Evolutionary conservation across 2,329 filamentous ascomycete genomes (phyloP).

Genomic region (Alternaria panax): DNA sequence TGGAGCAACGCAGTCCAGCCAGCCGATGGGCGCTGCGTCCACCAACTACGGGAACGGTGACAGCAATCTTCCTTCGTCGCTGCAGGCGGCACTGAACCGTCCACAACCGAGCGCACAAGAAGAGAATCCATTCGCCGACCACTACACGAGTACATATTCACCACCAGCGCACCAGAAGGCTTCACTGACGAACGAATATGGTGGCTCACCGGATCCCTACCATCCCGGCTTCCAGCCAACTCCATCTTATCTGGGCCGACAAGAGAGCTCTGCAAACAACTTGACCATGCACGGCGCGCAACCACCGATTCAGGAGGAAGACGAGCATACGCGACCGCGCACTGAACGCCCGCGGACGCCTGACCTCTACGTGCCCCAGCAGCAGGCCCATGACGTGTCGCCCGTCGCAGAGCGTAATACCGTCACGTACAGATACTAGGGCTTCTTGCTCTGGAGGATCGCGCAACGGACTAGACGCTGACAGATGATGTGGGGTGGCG

Average conservation of each 20-base stretch:
- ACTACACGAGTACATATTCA: conserved; percentile 45
- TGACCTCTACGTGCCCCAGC: conserved; percentile 24
- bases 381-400: conserved; percentile 40
- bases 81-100: conserved; percentile 36
- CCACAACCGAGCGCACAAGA: conserved; percentile 23
- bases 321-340: conserved; percentile 33
- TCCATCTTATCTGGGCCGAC: conserved; percentile 53
- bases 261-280: conserved; percentile 53
- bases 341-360: conserved; percentile 37
- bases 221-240: conserved; percentile 50
- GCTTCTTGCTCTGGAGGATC: conserved; percentile 11
- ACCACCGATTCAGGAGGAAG: conserved; percentile 35
- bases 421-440: conserved; percentile 49
- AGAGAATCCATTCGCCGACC: conserved; percentile 54
- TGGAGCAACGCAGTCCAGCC: conserved; percentile 13
- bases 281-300: conserved; percentile 57
- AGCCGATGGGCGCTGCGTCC: conserved; percentile 8
- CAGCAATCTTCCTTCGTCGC: conserved; percentile 33
- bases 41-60: conserved; percentile 28
- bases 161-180: conserved; percentile 29
- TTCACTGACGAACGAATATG: conserved; percentile 26
- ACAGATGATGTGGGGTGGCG: conserved; percentile 22
- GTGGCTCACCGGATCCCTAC: conserved; percentile 36
- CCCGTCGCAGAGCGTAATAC: conserved; percentile 48
- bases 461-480: conserved; percentile 14